Conservation (phyloP, 805 yeast species). For the Priceomyces castillae region DNA sequence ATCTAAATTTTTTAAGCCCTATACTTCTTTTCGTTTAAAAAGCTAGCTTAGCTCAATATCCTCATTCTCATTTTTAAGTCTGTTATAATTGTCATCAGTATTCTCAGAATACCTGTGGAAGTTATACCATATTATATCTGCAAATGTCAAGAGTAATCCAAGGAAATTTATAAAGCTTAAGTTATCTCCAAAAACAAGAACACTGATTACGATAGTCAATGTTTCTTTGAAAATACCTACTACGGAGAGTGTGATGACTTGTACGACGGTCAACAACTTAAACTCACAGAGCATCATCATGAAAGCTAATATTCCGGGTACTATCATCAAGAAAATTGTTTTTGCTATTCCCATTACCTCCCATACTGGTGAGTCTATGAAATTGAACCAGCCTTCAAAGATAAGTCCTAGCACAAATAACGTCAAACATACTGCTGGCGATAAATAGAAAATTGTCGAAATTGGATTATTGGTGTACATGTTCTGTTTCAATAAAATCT, state of each 20-base stretch:
- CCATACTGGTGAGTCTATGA: constrained; percentile 63
- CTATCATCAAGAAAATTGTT: constrained; percentile 57
- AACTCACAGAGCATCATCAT: constrained; percentile 88
- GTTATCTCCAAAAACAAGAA: constrained; percentile 69
- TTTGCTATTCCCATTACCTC: constrained; percentile 48
- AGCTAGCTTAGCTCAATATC: neutral
- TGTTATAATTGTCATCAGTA: neutral
- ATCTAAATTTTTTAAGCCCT: neutral
- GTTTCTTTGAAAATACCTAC: constrained; percentile 94
- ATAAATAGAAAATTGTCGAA: constrained; percentile 74
- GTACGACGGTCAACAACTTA: constrained; percentile 74
- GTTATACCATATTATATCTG: constrained; percentile 84
- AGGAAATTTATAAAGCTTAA: constrained; percentile 63
- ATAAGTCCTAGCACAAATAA: constrained; percentile 60
- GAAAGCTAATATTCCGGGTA: constrained; percentile 88
- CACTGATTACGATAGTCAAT: constrained; percentile 71
- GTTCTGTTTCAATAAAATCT: constrained; percentile 64
- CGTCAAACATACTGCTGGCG: constrained; percentile 77
- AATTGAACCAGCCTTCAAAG: constrained; percentile 64
- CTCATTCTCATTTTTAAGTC: neutral
- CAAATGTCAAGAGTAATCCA: constrained; percentile 72
- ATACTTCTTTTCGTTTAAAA: neutral
- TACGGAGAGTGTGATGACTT: constrained; percentile 79
- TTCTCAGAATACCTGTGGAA: constrained; percentile 47
- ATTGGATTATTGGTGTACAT: constrained; percentile 70